Base-by-base conservation (phyloP, 2,329 filamentous ascomycete genomes). In the Colletotrichum caudatum region DNA sequence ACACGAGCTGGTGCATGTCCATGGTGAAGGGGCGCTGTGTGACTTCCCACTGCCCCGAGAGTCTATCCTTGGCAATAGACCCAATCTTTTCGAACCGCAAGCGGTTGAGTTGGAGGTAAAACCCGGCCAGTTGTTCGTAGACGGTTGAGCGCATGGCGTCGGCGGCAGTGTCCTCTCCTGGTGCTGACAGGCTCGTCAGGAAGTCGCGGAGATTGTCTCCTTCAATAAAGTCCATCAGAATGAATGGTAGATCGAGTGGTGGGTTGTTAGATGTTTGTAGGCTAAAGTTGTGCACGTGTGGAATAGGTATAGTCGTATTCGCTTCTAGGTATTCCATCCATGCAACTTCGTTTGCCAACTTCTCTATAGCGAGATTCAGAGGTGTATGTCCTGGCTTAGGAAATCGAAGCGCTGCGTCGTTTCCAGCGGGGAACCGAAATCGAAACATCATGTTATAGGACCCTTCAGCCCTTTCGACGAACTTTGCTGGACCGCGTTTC, bases 301-400 rank as follows among this genome's bases (percentile, higher is more conserved):
- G 53, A n/a, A 56, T 14, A 4, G 53, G 53, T 20, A 56, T 33
- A 9, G 23, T 37, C 20, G 53, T 56, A 11, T 56, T 37, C 9
- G 26, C 53, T 18, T 56, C 37, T 16, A 56, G 29, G 6, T 57
- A 57, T 23, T 33, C 16, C 33, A 57, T 57, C 33, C 33, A 57
- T 20, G 9, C 20, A 20, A 57, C 53, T 37, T 57, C 33, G 20
- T 57, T 57, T 33, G 33, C 33, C 4, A 57, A 9, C 20, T 57
- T 57, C 53, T 57, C 53, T n/a, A 1, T 14, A 8, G 33, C 33
- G 20, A 57, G 33, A 39, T 6, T 18, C n/a, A 37, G 20, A 39
- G 53, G 53, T 33, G 33, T 57, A 39, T 57, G 16, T 23, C 53
- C 53, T 35, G 20, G 53, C 20, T 57, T 57, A 35, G 53, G 33